Evolutionary conservation across 1,284 basidiomycete species (phyloP), one percentile per base, ranked within the genome.

Genomic region (Ustilago tritici): DNA sequence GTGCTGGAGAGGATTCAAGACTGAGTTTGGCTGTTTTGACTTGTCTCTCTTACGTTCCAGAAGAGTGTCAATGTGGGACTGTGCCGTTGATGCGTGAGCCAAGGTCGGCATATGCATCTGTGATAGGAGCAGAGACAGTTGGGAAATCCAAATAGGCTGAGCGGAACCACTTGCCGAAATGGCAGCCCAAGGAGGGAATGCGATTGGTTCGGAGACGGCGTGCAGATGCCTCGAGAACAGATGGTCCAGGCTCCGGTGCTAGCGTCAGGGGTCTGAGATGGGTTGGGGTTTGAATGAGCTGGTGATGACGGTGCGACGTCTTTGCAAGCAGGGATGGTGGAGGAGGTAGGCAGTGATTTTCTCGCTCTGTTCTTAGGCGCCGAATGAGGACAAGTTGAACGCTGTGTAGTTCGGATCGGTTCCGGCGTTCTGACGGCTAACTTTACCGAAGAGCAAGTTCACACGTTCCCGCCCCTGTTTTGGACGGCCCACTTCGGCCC

Each of bases 281-380:
- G 23, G 41, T 17, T 8, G 41, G 12, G 41, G 41, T 11, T 19
- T 46, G 41, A 17, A 17, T 17, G 17, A 46, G 41, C 41, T 17
- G 14, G 7, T 46, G 15, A 46, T 50, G 49, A 23, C 28, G 47
- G 47, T 50, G 23, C 12, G 41, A 43, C 23, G 23, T 23, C 23
- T 23, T 28, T 38, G 36, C 9, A 38, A 38, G 12, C 12, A 46
- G 15, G 7, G 10, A 46, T 46, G 41, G 41, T 46, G 41, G n/a
- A 11, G 1, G 41, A 19, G 41, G 2, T 28, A 28, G 23, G 3
- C 23, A 3, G 3, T 28, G 23, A 28, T 11, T 11, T 40, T 2
- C 38, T 40, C 4, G 38, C 38, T 11, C 49, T 34, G 49, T 10
- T 19, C 12, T 61, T 53, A 61, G 65, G 65, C 58, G 65, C 54